A percentile compares a stretch with the other conserved stretches of the same genome.
Evolutionary conservation across 306 rosid species (phyloP).

Genomic region (Cucumis hystrix): DNA sequence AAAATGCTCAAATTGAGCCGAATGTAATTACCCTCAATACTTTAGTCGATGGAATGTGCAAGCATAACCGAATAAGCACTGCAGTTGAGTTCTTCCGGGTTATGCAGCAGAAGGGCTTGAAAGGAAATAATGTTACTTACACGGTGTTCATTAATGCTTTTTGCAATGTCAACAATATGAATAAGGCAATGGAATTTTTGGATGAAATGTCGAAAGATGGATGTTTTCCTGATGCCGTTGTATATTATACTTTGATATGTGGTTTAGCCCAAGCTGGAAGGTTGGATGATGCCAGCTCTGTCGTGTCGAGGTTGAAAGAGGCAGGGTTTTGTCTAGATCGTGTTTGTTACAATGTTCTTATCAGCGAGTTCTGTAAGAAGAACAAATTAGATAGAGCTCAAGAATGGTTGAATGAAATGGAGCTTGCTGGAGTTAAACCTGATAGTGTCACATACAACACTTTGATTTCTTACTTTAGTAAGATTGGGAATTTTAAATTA

Average conservation of each 20-base stretch:
- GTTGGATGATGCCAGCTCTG: constrained; percentile 56
- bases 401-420: constrained; percentile 55
- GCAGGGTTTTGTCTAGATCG: constrained; percentile 53
- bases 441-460: constrained; percentile 68
- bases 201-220: constrained; percentile 43
- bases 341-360: constrained; percentile 45
- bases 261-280: constrained; percentile 72
- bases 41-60: constrained; percentile 63
- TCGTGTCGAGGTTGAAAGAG: constrained; percentile 49
- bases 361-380: constrained; percentile 60
- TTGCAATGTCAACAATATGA: constrained; percentile 54
- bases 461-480: constrained; percentile 44
- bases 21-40: constrained; percentile 55
- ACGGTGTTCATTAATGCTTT: constrained; percentile 44
- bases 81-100: constrained; percentile 50
- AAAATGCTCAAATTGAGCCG: constrained; percentile 30
- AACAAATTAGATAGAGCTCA: constrained; percentile 39
- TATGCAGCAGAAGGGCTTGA: constrained; percentile 43
- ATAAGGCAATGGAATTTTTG: constrained; percentile 51
- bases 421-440: constrained; percentile 39
- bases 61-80: constrained; percentile 32
- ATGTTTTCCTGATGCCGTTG: constrained; percentile 47
- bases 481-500: constrained; percentile 33
- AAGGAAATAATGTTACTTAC: constrained; percentile 48
- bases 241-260: constrained; percentile 50